Evolutionary conservation across 169 alveolate species (phyloP).

Genomic region (Plasmodium relictum): DNA sequence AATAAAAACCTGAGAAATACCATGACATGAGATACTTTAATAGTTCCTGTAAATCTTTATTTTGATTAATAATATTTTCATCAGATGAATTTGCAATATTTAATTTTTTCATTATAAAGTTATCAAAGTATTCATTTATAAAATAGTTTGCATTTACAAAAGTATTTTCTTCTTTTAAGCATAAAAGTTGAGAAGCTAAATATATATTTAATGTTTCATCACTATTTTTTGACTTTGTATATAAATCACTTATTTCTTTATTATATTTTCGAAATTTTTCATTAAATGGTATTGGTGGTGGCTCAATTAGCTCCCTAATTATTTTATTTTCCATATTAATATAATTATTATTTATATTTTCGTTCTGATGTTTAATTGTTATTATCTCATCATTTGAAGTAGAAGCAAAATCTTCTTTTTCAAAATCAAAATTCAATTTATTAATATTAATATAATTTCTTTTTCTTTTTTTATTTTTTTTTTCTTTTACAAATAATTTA

Average conservation of each 20-base stretch:
- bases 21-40: conserved; percentile 77
- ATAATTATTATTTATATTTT: background rate
- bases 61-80: conserved; percentile 8
- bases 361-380: conserved; percentile 12
- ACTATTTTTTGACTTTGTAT: conserved; percentile 34
- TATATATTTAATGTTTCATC: conserved; percentile 27
- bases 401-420: conserved; percentile 44
- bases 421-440: conserved; percentile 54
- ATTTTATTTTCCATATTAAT: conserved; percentile 53
- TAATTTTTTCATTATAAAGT: conserved; percentile 55
- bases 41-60: conserved; percentile 52
- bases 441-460: conserved; percentile 58
- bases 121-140: conserved; percentile 41
- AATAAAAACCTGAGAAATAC: conserved; percentile 75
- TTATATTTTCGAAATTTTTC: conserved; percentile 40
- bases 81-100: conserved; percentile 19
- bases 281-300: conserved; percentile 72
- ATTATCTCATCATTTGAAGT: conserved; percentile 43
- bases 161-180: conserved; percentile 40
- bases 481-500: background rate
- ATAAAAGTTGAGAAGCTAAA: conserved; percentile 62
- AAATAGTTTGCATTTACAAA: conserved; percentile 47
- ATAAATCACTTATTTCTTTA: conserved; percentile 75
- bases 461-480: conserved; percentile 34
- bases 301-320: conserved; percentile 33